Evolutionary conservation across 768 basidiomycete species (phyloP).

Genomic region (Amanita muscaria): DNA sequence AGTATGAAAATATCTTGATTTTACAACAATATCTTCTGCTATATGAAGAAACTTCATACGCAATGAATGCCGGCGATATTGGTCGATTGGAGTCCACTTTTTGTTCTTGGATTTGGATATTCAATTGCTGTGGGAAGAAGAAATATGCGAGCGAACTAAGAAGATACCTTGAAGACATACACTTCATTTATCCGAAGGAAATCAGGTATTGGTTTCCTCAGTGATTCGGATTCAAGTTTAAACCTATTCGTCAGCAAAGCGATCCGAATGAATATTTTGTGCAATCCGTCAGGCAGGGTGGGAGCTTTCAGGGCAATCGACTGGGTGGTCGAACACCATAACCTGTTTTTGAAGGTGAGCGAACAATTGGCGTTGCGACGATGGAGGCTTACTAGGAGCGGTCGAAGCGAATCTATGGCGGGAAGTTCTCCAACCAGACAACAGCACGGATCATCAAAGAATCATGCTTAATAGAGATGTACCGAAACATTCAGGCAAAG

Average conservation of each 20-base stretch:
- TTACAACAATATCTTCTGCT: slow-evolving; percentile 26
- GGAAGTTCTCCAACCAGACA: not conserved
- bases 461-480: slow-evolving; percentile 1
- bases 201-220: not conserved
- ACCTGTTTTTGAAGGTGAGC: slow-evolving; percentile 4
- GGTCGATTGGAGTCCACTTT: slow-evolving; percentile 7
- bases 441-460: not conserved
- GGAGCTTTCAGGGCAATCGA: too few species aligned
- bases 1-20: slow-evolving; percentile 25
- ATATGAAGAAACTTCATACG: slow-evolving; percentile 20
- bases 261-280: slow-evolving; percentile 4
- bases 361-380: not conserved
- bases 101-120: slow-evolving; percentile 12
- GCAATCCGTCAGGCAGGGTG: slow-evolving; percentile 1
- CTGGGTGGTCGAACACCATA: slow-evolving; percentile 7
- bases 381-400: not conserved
- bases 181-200: slow-evolving; percentile 11
- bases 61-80: slow-evolving; percentile 15
- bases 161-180: slow-evolving; percentile 9
- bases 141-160: slow-evolving; percentile 12
- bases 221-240: not conserved
- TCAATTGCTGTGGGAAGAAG: slow-evolving; percentile 11
- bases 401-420: slow-evolving; percentile 1
- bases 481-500: not conserved
- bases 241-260: not conserved